Evolutionary conservation across 2,329 filamentous ascomycete genomes (phyloP).

Genomic region (Drechslerella coelobrocha): DNA sequence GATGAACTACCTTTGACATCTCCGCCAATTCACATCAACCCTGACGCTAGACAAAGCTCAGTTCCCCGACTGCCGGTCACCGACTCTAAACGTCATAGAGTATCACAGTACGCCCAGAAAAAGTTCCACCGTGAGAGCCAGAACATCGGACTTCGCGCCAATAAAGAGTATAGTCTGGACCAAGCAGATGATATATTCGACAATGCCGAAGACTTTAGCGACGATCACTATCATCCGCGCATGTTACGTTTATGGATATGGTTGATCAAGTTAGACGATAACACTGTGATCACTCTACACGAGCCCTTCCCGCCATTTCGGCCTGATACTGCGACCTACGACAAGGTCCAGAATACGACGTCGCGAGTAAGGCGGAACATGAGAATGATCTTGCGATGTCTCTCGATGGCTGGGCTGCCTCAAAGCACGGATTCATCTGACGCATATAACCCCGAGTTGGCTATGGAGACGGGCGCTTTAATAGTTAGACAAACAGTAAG

Average conservation of each 20-base stretch:
- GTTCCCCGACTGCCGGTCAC: slow-evolving; percentile 31
- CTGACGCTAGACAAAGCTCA: slow-evolving; percentile 25
- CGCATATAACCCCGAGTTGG: slow-evolving; percentile 59
- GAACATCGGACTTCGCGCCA: slow-evolving; percentile 17
- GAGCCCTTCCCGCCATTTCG: slow-evolving; percentile 58
- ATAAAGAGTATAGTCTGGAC: slow-evolving; percentile 32
- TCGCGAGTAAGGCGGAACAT: slow-evolving; percentile 55
- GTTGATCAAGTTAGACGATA: slow-evolving; percentile 58
- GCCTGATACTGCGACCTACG: slow-evolving; percentile 47
- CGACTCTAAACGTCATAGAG: slow-evolving; percentile 41
- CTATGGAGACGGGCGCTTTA: slow-evolving; percentile 57
- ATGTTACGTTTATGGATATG: slow-evolving; percentile 64
- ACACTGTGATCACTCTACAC: slow-evolving; percentile 62
- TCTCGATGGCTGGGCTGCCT: slow-evolving; percentile 56
- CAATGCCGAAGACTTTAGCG: slow-evolving; percentile 34
- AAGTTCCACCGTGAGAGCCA: slow-evolving; percentile 35
- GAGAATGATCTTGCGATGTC: slow-evolving; percentile 53
- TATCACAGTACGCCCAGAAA: slow-evolving; percentile 42
- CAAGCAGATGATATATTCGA: slow-evolving; percentile 43
- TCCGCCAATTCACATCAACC: slow-evolving; percentile 1
- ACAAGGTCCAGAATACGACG: slow-evolving; percentile 39
- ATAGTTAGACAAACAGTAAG: slow-evolving; percentile 59
- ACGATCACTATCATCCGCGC: slow-evolving; percentile 55
- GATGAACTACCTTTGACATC: slow-evolving; percentile 29
- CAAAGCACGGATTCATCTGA: slow-evolving; percentile 62